phyloP scores from a whole-genome alignment of 2,329 filamentous ascomycete species.

The Immersiporthe knoxdaviesiana region DNA sequence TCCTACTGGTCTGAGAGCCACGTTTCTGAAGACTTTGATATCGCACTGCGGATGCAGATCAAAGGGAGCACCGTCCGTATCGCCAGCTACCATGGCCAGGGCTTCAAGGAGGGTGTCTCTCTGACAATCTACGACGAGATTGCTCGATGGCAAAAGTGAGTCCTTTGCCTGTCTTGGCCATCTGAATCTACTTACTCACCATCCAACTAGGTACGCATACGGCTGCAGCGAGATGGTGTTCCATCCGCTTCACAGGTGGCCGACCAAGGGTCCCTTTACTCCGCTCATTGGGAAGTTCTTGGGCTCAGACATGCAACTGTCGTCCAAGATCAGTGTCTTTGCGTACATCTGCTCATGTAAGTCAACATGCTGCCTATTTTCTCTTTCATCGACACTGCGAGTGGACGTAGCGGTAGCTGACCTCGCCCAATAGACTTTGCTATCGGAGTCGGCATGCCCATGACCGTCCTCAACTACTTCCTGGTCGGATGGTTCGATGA shows the following conservation, averaged over 20 bases:
- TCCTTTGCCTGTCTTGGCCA: not conserved
- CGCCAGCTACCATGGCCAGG: slow-evolving; percentile 68
- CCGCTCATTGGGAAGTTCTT: slow-evolving; percentile 66
- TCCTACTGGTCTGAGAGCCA: slow-evolving; percentile 71
- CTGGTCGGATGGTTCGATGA: slow-evolving; percentile 73
- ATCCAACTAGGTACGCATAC: slow-evolving; percentile 57
- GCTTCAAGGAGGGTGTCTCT: slow-evolving; percentile 75
- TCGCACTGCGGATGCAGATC: slow-evolving; percentile 72
- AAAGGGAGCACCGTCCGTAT: slow-evolving; percentile 69
- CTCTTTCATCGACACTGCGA: slow-evolving; percentile 7
- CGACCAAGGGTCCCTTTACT: slow-evolving; percentile 65
- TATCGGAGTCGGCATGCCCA: slow-evolving; percentile 67
- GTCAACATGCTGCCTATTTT: not conserved
- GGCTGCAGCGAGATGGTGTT: slow-evolving; percentile 74
- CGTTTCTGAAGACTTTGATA: slow-evolving; percentile 80
- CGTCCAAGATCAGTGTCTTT: slow-evolving; percentile 72
- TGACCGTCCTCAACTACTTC: slow-evolving; percentile 72
- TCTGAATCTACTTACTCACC: not conserved
- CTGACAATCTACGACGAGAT: slow-evolving; percentile 75
- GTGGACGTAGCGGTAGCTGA: slow-evolving; percentile 19
- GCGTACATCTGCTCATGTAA: slow-evolving; percentile 62
- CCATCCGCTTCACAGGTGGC: slow-evolving; percentile 66
- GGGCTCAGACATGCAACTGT: slow-evolving; percentile 62
- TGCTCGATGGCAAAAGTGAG: slow-evolving; percentile 68
- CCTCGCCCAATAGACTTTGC: slow-evolving; percentile 67